These are phyloP conservation scores for Fusarium odoratissimum DNA, from an alignment of 2,329 filamentous ascomycete species.

Conservation along the genomic window DNA sequence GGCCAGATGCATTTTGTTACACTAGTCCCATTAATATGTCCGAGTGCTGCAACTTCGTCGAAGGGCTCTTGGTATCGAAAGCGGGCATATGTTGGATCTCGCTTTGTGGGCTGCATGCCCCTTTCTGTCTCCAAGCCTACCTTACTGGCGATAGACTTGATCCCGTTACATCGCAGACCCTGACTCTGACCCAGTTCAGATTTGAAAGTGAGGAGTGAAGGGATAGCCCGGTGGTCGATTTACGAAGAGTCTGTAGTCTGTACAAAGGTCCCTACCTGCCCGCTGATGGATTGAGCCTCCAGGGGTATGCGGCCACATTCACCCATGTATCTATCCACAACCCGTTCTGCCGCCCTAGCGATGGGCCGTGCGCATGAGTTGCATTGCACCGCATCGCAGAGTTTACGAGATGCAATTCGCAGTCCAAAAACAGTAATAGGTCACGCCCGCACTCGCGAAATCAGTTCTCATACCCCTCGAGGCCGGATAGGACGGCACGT, in stretches of 20 bases:
- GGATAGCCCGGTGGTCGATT: not conserved
- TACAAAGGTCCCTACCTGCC: slow-evolving; percentile 14
- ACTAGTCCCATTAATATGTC: slow-evolving; percentile 3
- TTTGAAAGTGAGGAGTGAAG: not conserved
- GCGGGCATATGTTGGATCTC: not conserved
- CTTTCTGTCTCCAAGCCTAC: slow-evolving; percentile 18
- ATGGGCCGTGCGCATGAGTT: slow-evolving; percentile 10
- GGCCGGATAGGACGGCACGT: slow-evolving; percentile 9
- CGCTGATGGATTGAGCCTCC: not conserved
- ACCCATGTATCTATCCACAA: slow-evolving; percentile 14
- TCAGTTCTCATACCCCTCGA: not conserved
- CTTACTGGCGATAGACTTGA: not conserved
- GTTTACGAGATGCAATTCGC: slow-evolving; percentile 10
- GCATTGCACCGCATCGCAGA: not conserved
- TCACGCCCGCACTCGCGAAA: slow-evolving; percentile 18
- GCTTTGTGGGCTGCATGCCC: slow-evolving; percentile 5
- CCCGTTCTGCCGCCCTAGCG: slow-evolving; percentile 11
- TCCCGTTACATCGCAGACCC: slow-evolving; percentile 15
- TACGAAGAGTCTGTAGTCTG: not conserved
- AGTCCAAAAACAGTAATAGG: slow-evolving; percentile 23
- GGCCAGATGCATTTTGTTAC: slow-evolving; percentile 32
- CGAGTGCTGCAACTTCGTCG: not conserved
- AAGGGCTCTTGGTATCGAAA: not conserved
- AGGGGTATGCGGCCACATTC: not conserved
- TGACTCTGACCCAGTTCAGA: slow-evolving; percentile 13